Evolutionary conservation across 257 asterid species (phyloP), one percentile per base, ranked within the genome.

Genomic region (Ehretia macrophylla): DNA sequence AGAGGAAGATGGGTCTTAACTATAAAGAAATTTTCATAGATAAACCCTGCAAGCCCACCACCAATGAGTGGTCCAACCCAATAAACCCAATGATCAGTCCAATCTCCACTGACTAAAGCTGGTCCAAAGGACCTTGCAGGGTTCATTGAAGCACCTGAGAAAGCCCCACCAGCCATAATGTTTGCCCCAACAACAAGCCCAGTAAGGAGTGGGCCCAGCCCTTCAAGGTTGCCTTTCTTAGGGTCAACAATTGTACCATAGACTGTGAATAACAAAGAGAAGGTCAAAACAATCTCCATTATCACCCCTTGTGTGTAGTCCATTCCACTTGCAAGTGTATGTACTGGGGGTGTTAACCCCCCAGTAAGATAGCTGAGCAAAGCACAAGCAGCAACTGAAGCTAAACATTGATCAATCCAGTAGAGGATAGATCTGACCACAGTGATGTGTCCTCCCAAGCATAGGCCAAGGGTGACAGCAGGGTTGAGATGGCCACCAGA

Each of bases 401-500:
- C 98, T 20, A 91, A 59, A 69, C 78, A 66, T 64, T 88, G 98
- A 66, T 91, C 98, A 48, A 91, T 82, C 83, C 87, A 87, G 27
- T 91, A 91, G 0, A 91, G 86, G 23, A 88, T 46, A 14, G 98
- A 83, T 50, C 96, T 70, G 63, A 91, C 46, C n/a, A 91, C 67
- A n/a, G 98, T 85, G 75, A 91, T 88, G 58, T 84, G 85, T 1
- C 96, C 98, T 12, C 96, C 98, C 62, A 64, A 77, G 11, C 81
- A 79, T 23, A 91, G 90, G 20, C 96, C 96, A 8, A 91, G 64
- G 14, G 98, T 91, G 58, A 91, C 98, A 40, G 98, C 94, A 5
- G 98, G 98, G 76, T 91, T 91, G 37, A 88, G 81, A 62, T 91
- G 98, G 45, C 85, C 96, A 42, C 96, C 98, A 68, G 98, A 91